Base-by-base conservation (phyloP, 2,329 filamentous ascomycete genomes). In the Paracamarosporium sp. region DNA sequence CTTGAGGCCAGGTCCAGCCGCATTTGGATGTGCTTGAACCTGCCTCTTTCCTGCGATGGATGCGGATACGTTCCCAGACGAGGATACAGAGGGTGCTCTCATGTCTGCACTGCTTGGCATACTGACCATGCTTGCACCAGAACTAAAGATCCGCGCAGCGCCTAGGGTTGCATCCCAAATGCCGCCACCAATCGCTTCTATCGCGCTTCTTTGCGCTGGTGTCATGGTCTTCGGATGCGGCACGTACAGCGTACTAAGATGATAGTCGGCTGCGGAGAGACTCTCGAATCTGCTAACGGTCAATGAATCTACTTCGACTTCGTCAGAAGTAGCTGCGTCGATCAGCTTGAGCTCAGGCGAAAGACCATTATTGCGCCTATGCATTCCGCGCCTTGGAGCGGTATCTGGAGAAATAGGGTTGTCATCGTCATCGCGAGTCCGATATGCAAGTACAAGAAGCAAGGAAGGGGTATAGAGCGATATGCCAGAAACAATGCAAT, bases 401-500 rank as follows among this genome's bases (percentile, higher is more conserved):
- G 83, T 86, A 22, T 77, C 79, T 1, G 85, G 85, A 12, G 80
- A 77, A 70, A 81, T 73, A 31, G 74, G 83, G 9, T 88, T 84
- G 13, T 88, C 85, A n/a, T 90, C 85, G 8, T 88, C 83, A 44
- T 92, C 90, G 35, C 89, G 86, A 59, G 89, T 89, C 70, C 93
- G 88, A 79, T 96, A 97, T 72, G 93, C 93, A 79, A 99, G 89
- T 70, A 98, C 90, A 69, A 97, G 86, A 77, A 99, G 85, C 66
- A 97, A 84, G 73, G 87, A 95, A 74, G 92, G 92, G 74, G 93
- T 97, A 87, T 97, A 98, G 78, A 99, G 85, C 64, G 94, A 96
- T 78, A 99, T 90, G 70, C 95, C 95, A 74, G 95, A 97, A 82
- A 99, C 92, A 76, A 97, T 93, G 82, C 95, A 98, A 81, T 99